Base-by-base conservation (phyloP, 2,329 filamentous ascomycete genomes). In the Fusarium veterinarium region DNA sequence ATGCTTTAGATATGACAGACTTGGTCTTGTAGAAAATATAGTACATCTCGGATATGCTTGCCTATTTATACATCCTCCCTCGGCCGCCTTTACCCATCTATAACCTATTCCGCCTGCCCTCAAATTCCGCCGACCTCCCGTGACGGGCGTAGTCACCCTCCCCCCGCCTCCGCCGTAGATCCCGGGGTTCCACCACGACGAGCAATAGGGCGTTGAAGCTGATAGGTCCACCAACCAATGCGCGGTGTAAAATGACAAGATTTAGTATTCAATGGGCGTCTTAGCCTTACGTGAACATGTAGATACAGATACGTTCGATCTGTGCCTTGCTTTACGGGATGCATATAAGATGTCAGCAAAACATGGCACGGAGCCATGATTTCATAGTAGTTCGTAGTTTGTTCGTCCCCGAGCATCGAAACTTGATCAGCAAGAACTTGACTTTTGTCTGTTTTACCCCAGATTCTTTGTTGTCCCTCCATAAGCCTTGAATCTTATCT, bases 191-290 rank as follows among this genome's bases (percentile, higher is more conserved):
- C 69, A 72, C 69, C 60, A 73, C 71, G 71, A 73, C 71, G 66
- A 73, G 71, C 71, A 73, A 73, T 73, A 73, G 71, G 71, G 71
- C 71, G 71, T 41, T 73, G 70, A 71, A 57, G 49, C 71, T 73
- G 71, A 73, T 73, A 73, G 71, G 71, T 31, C 57, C 48, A 28
- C 44, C 16, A 55, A 59, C 51, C 70, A 57, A 58, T 67, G 35
- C 70, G 44, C 73, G 61, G 41, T 72, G 49, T 56, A 71, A 67
- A 71, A 73, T 67, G 71, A 74, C 71, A 74, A 68, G 67, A 71
- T 71, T 58, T 61, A 49, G 70, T 46, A 57, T 59, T 42, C 49
- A 64, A 66, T 69, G 66, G 66, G 66, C 66, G 66, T 69, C 64
- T 58, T 69, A 69, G 66, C 64, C 44, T 63, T 60, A 28, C 10